Base-by-base conservation (phyloP, 2,329 filamentous ascomycete species). In the Trichoderma gracile region DNA sequence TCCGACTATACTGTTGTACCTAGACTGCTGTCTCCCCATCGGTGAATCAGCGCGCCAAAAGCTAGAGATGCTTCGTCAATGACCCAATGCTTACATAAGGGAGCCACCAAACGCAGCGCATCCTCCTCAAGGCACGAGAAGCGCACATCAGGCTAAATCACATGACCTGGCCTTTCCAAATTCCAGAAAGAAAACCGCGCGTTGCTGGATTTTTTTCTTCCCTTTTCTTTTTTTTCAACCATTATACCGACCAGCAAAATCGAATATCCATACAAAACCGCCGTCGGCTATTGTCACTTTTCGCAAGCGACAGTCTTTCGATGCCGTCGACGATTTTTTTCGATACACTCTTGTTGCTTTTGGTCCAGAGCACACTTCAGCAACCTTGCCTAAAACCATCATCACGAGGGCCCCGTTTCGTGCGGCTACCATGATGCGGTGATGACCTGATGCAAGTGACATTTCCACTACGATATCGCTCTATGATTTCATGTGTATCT, bases 381-480 rank as follows among this genome's bases (percentile, higher is more conserved):
- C 75, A 80, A 82, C 82, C 79, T 85, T 86, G 83, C 79, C 80
- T 82, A 87, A 87, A 87, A 87, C 85, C 85, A 86, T 87, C 78
- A 81, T 86, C 84, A 86, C 82, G 85, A 87, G 85, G 83, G 84
- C 84, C 84, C 83, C 83, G 42, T 82, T 76, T 38, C 54, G 82
- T 75, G 83, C 78, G 84, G 84, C 83, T 80, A 73, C 84, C 85
- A 87, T 86, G 85, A 87, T 84, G 80, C 83, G 85, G 71, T 85
- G 85, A 87, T 87, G 84, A 87, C 85, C 85, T 86, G 82, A 86
- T 80, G 81, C 83, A 86, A 85, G 81, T 79, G 79, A 86, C 84
- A 86, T 81, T 81, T 49, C n/a, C 3, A 68, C 40, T 43, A 6
- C n/a, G 5, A 63, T 21, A 21, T 61, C 47, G 38, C 8, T 59